Conservation (phyloP, 2,329 filamentous ascomycete genomes). For the Sphaerostilbella broomeana region DNA sequence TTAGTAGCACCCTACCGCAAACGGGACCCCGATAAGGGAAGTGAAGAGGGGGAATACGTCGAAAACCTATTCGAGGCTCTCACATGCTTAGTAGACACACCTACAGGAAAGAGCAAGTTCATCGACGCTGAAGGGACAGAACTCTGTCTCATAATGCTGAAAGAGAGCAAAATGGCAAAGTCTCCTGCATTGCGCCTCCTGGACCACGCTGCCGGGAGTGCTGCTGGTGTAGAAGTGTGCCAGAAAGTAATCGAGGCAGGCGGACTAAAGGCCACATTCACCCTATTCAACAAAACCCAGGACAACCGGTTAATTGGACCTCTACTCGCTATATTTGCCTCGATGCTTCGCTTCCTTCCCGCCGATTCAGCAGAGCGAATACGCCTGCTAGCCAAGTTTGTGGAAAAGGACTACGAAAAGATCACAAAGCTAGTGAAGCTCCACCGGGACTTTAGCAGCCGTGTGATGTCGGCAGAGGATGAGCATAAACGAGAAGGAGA, state of each 20-base stretch:
- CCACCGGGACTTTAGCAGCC: constrained; percentile 60
- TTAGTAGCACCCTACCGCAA: constrained; percentile 78
- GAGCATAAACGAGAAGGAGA: constrained; percentile 30
- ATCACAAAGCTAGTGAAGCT: constrained; percentile 64
- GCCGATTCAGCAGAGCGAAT: constrained; percentile 73
- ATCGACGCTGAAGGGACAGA: constrained; percentile 88
- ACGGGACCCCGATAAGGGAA: constrained; percentile 76
- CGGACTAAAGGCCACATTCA: constrained; percentile 78
- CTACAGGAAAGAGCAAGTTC: constrained; percentile 70
- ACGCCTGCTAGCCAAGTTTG: constrained; percentile 83
- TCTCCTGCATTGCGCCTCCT: constrained; percentile 70
- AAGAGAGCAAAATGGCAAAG: constrained; percentile 80
- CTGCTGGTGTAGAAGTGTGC: constrained; percentile 56
- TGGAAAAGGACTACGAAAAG: constrained; percentile 92
- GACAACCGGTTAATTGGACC: constrained; percentile 69
- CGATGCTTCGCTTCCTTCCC: constrained; percentile 72
- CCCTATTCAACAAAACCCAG: constrained; percentile 77
- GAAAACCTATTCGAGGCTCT: constrained; percentile 88
- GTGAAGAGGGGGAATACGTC: constrained; percentile 89
- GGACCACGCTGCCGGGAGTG: constrained; percentile 64
- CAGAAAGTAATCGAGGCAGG: constrained; percentile 72
- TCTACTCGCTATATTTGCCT: constrained; percentile 76
- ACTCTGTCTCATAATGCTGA: constrained; percentile 83
- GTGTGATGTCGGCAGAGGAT: constrained; percentile 52
- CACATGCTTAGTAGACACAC: constrained; percentile 71